These are phyloP conservation scores for Insectozyma bohioensis DNA, from an alignment of 1,139 yeast genomes.

Conservation along the genomic window DNA sequence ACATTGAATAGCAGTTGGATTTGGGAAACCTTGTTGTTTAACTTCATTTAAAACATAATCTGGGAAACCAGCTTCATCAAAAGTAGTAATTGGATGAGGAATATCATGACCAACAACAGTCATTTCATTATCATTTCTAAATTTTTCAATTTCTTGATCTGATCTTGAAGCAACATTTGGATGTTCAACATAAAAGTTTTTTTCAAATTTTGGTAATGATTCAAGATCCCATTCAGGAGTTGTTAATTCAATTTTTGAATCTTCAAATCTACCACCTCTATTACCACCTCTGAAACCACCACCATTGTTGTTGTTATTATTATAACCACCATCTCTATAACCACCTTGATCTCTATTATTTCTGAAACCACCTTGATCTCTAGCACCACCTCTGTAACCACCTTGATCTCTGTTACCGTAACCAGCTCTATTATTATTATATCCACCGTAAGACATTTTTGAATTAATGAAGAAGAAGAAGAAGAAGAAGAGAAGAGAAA, in stretches of 20 bases:
- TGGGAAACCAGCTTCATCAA: constrained; percentile 98
- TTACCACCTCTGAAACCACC: constrained; percentile 24
- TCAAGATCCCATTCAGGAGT: constrained; percentile 80
- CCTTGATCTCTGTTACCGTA: constrained; percentile 14
- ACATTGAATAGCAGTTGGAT: constrained; percentile 95
- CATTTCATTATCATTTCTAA: constrained; percentile 87
- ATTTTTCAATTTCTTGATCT: constrained; percentile 66
- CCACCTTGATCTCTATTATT: constrained; percentile 12
- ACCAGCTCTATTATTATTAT: constrained; percentile 23
- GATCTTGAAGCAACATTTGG: constrained; percentile 74
- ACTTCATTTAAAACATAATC: constrained; percentile 88
- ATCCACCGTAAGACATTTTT: constrained; percentile 19
- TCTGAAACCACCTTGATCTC: constrained; percentile 16
- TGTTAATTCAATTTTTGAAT: constrained; percentile 42
- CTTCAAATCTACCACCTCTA: constrained; percentile 25
- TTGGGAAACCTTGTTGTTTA: constrained; percentile 87
- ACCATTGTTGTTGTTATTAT: too few relatives aligned
- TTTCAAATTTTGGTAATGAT: constrained; percentile 84
- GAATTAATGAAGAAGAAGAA: constrained; percentile 3
- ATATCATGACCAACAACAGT: constrained; percentile 77
- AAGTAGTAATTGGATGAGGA: constrained; percentile 90
- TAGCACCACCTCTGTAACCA: constrained; percentile 21
- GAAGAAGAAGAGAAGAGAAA: not conserved
- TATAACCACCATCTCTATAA: constrained; percentile 28
- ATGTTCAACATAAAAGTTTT: constrained; percentile 89